Conservation (phyloP, 1,284 basidiomycete species). For the Vanrija sp. region DNA sequence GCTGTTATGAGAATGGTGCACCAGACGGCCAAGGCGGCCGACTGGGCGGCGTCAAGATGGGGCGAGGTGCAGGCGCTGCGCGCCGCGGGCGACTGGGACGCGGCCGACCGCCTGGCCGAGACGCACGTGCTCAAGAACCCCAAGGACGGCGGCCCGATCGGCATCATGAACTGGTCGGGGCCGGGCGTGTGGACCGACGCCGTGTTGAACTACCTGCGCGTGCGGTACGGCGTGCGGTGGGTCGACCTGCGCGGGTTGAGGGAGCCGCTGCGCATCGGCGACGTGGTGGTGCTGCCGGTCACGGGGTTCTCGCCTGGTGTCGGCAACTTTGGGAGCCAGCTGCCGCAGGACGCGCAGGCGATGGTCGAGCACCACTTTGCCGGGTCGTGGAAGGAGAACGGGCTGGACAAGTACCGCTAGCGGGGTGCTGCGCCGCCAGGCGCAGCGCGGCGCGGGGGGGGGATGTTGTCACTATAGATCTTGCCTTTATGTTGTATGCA, state of each 20-base stretch:
- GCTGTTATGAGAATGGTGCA: constrained; percentile 40
- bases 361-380: constrained; percentile 46
- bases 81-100: constrained; percentile 22
- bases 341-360: constrained; percentile 30
- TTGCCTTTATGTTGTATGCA: no score
- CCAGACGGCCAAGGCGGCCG: constrained; percentile 32
- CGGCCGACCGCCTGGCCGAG: constrained; percentile 21
- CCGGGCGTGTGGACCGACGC: constrained; percentile 49
- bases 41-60: constrained; percentile 32
- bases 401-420: neutral
- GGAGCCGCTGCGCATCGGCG: constrained; percentile 44
- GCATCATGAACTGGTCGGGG: constrained; percentile 48
- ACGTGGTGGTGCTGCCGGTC: constrained; percentile 47
- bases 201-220: constrained; percentile 38
- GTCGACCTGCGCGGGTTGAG: constrained; percentile 38
- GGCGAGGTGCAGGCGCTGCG: constrained; percentile 16
- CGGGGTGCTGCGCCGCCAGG: no score
- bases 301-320: constrained; percentile 50
- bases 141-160: constrained; percentile 39
- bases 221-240: constrained; percentile 42
- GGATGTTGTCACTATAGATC: no score
- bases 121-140: constrained; percentile 30
- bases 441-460: no score
- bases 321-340: constrained; percentile 43
- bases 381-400: constrained; percentile 34